Conservation (phyloP, 257 asterid species). For the Solanum peruvianum region DNA sequence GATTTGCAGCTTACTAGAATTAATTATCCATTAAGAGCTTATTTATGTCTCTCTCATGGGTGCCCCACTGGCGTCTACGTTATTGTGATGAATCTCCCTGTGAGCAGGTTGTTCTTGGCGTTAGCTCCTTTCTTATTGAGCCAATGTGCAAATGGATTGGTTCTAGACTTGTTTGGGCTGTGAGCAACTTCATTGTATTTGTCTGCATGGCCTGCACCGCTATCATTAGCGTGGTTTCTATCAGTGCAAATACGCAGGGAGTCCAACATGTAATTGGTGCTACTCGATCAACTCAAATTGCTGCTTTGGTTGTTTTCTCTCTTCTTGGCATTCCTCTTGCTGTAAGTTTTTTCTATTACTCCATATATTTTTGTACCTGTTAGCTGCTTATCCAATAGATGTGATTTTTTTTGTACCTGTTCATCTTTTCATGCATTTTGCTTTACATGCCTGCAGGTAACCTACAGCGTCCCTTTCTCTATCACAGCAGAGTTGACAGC, state of each 20-base stretch:
- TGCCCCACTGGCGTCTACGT: background rate
- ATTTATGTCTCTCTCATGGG: background rate
- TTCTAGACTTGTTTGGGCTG: conserved; percentile 81
- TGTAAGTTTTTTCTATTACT: conserved; percentile 38
- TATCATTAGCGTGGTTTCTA: conserved; percentile 58
- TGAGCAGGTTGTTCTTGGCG: conserved; percentile 81
- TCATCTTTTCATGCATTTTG: conserved; percentile 4
- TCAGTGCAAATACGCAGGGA: conserved; percentile 52
- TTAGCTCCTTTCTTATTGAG: conserved; percentile 76
- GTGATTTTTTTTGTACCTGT: background rate
- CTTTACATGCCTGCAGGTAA: conserved; percentile 41
- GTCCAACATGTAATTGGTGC: conserved; percentile 76
- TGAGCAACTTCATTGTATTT: conserved; percentile 75
- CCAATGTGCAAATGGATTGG: conserved; percentile 85
- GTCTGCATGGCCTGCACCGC: conserved; percentile 91
- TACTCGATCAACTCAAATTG: conserved; percentile 47
- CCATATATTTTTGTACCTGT: background rate
- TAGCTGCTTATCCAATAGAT: background rate
- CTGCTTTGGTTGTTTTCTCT: conserved; percentile 79
- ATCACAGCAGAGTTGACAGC: conserved; percentile 97
- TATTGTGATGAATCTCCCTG: background rate
- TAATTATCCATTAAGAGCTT: background rate
- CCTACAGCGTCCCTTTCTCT: conserved; percentile 95
- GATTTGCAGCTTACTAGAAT: background rate
- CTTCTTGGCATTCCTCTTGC: conserved; percentile 97